Conservation (phyloP, 345 rosid species). For the Arabidopsis suecica region DNA sequence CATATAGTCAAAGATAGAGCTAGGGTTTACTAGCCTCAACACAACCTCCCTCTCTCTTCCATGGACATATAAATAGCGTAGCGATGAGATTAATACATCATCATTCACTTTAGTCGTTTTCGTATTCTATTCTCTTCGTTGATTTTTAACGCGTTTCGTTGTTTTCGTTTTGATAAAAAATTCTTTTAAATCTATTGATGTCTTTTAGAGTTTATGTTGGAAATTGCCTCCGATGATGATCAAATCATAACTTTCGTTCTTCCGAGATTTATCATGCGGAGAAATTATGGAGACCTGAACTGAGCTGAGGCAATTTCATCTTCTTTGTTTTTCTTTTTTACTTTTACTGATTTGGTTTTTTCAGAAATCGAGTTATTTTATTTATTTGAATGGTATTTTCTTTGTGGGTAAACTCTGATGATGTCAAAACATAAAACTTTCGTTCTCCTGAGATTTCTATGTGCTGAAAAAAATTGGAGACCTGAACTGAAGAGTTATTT, state of each 20-base stretch:
- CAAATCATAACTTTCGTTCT: slow-evolving; percentile 49
- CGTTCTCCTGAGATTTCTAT: slow-evolving; percentile 42
- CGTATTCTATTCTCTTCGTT: neutral
- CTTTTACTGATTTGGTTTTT: neutral
- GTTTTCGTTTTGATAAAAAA: neutral
- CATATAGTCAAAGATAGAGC: neutral
- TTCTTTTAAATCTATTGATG: neutral
- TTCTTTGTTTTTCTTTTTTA: neutral
- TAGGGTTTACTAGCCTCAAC: slow-evolving; percentile 27
- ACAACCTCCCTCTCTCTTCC: slow-evolving; percentile 20
- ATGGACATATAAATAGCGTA: slow-evolving; percentile 3
- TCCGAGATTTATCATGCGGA: slow-evolving; percentile 42
- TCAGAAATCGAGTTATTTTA: neutral
- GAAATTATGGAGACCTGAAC: slow-evolving; percentile 48
- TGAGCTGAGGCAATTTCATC: slow-evolving; percentile 32
- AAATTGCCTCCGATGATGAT: slow-evolving; percentile 44
- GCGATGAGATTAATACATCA: neutral
- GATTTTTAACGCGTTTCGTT: neutral
- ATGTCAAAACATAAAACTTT: slow-evolving; percentile 41
- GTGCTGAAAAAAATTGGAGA: slow-evolving; percentile 41
- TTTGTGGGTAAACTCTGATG: slow-evolving; percentile 18
- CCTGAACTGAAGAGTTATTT: slow-evolving; percentile 44
- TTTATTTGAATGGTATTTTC: neutral
- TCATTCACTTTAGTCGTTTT: neutral
- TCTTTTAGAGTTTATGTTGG: neutral